These are phyloP conservation scores for Alloteropsis angusta DNA, from an alignment of 202 grass and related monocot genomes.

Conservation along the genomic window DNA sequence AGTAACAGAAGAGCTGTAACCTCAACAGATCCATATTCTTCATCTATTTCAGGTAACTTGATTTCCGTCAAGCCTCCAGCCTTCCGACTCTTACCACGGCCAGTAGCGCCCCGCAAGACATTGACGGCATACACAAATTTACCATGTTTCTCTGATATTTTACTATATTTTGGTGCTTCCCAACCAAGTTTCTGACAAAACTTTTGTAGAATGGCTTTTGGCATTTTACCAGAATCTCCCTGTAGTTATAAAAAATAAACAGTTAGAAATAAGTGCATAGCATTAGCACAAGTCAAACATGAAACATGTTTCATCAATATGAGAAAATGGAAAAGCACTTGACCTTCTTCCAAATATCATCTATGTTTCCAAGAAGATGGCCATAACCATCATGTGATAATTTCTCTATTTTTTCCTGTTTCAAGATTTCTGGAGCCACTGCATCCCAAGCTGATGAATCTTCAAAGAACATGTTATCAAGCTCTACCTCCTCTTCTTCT, in stretches of 20 bases:
- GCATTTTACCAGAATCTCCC: constrained; percentile 73
- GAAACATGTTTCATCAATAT: constrained; percentile 10
- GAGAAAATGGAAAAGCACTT: constrained; percentile 15
- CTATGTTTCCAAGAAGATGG: constrained; percentile 76
- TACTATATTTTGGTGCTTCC: constrained; percentile 87
- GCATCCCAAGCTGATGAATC: constrained; percentile 46
- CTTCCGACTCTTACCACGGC: constrained; percentile 90
- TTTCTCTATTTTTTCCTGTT: constrained; percentile 55
- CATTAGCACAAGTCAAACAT: constrained; percentile 12
- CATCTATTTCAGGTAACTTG: constrained; percentile 55
- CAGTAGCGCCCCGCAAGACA: constrained; percentile 64
- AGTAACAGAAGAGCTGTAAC: constrained; percentile 35
- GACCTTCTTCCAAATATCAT: constrained; percentile 97
- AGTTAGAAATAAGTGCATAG: constrained; percentile 21
- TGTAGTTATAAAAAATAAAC: constrained; percentile 32
- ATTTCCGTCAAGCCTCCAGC: constrained; percentile 87
- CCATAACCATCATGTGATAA: constrained; percentile 56
- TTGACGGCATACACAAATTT: constrained; percentile 85
- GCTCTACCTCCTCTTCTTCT: constrained; percentile 68
- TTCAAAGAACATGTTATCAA: constrained; percentile 79
- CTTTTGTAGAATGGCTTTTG: constrained; percentile 79
- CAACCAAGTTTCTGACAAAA: constrained; percentile 92
- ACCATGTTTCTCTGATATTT: constrained; percentile 66
- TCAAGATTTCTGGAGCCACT: constrained; percentile 52
- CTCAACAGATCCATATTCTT: constrained; percentile 76